Percentiles rank a stretch among this genome's conserved stretches.
phyloP scores from a whole-genome alignment of 495 filamentous ascomycete species.

The Podospora appendiculata region DNA sequence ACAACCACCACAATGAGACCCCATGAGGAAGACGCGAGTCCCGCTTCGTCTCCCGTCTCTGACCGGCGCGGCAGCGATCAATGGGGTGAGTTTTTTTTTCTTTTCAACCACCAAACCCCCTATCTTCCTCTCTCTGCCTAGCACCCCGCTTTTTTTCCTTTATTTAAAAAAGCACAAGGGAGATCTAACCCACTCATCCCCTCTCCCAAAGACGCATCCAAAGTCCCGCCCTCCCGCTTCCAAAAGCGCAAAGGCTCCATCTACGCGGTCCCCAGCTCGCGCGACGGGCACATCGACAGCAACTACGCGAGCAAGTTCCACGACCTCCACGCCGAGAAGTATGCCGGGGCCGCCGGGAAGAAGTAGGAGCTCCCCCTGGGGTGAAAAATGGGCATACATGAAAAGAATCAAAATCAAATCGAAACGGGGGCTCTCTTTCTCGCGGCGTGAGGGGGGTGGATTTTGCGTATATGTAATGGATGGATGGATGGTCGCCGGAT shows the following conservation, averaged over 20 bases:
- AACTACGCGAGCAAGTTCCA: constrained; percentile 38
- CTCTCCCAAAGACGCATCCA: constrained; percentile 38
- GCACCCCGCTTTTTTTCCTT: background rate
- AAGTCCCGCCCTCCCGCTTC: constrained; percentile 54
- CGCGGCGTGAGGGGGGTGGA: background rate
- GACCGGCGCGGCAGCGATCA: constrained; percentile 24
- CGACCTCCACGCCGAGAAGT: constrained; percentile 27
- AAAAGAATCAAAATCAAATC: background rate
- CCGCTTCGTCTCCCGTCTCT: background rate
- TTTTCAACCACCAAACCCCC: background rate
- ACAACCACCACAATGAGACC: background rate
- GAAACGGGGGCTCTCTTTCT: too few relatives aligned
- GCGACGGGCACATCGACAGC: constrained; percentile 49
- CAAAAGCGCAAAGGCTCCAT: constrained; percentile 58
- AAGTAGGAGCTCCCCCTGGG: background rate
- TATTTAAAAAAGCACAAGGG: background rate
- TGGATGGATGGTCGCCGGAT: too few relatives aligned
- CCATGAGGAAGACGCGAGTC: background rate
- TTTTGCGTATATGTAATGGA: too few relatives aligned
- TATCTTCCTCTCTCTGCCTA: background rate
- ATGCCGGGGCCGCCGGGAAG: background rate
- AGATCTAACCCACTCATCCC: too few relatives aligned
- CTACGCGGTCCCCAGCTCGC: constrained; percentile 48
- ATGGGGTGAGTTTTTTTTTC: constrained; percentile 30
- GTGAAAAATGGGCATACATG: background rate